Percentiles rank a stretch among this genome's conserved stretches.
phyloP scores from a whole-genome alignment of 345 rosid genomes.

The Gossypium thurberi region DNA sequence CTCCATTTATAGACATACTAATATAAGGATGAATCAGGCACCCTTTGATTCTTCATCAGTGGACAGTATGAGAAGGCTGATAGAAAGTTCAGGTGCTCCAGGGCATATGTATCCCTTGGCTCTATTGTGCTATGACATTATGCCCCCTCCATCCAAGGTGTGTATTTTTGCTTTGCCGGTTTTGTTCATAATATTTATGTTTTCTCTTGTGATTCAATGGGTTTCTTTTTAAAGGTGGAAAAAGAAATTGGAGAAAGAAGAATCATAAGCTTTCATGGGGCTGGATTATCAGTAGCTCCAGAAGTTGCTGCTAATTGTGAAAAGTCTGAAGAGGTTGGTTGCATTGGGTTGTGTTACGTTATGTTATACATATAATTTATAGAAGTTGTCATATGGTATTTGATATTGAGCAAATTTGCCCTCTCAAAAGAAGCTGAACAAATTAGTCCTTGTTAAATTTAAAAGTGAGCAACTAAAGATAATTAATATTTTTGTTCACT shows the following conservation, averaged over 20 bases:
- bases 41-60: slow-evolving; percentile 85
- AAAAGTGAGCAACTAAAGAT: no score
- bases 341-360: not conserved
- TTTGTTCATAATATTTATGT: not conserved
- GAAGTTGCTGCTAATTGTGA: slow-evolving; percentile 47
- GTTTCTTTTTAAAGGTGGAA: slow-evolving; percentile 53
- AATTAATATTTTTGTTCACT: no score
- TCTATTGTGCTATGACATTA: slow-evolving; percentile 73
- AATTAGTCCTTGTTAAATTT: no score
- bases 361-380: not conserved
- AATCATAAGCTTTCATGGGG: slow-evolving; percentile 55
- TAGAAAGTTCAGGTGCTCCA: slow-evolving; percentile 72
- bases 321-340: slow-evolving; percentile 70
- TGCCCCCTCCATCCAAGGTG: slow-evolving; percentile 94
- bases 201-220: slow-evolving; percentile 16
- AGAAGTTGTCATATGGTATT: not conserved
- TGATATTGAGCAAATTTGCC: no score
- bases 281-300: slow-evolving; percentile 60
- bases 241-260: slow-evolving; percentile 93
- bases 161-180: slow-evolving; percentile 7
- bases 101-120: slow-evolving; percentile 80
- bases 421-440: no score
- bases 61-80: slow-evolving; percentile 90
- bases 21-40: slow-evolving; percentile 53
- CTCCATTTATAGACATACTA: slow-evolving; percentile 22